Evolutionary conservation across 306 rosid genomes (phyloP).

Genomic region (Ormosia semicastrata): DNA sequence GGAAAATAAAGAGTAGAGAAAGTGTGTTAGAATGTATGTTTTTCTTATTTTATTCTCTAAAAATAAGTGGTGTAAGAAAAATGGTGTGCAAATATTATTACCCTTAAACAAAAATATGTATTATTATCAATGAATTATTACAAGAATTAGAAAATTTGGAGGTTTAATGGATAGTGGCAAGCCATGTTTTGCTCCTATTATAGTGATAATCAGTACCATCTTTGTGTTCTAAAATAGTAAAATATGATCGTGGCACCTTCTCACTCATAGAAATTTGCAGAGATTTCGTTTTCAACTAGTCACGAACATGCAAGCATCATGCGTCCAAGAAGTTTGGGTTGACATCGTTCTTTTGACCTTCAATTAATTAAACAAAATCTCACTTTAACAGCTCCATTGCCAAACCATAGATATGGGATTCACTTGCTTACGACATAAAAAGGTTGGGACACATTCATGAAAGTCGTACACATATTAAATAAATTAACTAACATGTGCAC

Average conservation of each 20-base stretch:
- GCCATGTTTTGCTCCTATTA: conserved; percentile 20
- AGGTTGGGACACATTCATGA: background rate
- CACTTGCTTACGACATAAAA: background rate
- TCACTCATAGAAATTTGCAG: background rate
- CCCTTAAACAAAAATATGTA: background rate
- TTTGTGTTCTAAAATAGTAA: conserved; percentile 21
- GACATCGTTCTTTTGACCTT: conserved; percentile 2
- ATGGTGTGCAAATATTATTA: too few relatives aligned
- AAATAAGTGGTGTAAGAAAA: too few relatives aligned
- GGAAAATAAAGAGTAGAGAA: too few relatives aligned
- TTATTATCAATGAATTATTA: background rate
- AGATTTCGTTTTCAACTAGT: conserved; percentile 1
- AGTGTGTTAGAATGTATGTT: too few relatives aligned
- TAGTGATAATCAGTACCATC: conserved; percentile 6
- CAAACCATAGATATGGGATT: background rate
- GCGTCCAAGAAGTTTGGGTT: conserved; percentile 21
- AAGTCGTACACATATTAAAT: background rate
- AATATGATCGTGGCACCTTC: background rate
- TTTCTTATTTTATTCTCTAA: too few relatives aligned
- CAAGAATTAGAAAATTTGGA: background rate
- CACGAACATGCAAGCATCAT: conserved; percentile 6
- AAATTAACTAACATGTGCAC: background rate
- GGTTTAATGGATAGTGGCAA: background rate
- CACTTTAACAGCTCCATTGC: conserved; percentile 8
- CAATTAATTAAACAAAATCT: background rate